Base-by-base conservation (phyloP, 192 early-diverging fungal species). In the Oehlia diaphana region DNA sequence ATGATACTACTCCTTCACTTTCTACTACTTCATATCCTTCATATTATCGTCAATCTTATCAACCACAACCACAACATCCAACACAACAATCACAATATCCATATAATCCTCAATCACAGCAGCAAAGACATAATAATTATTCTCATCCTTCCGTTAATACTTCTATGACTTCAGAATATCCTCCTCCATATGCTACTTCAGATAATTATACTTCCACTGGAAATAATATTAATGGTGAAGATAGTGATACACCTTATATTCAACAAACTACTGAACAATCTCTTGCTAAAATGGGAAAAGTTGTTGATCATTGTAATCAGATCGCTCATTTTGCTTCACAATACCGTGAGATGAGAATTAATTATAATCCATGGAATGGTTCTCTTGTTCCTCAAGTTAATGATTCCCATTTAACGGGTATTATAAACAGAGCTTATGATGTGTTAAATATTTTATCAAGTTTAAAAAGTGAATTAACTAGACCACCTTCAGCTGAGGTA, bases 181-280 rank as follows among this genome's bases (percentile, higher is more conserved):
- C 49, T 13, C 49, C 49, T 50, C 49, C 50, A 53, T 53, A 53
- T 53, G 50, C 50, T 53, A 19, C 14, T 53, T 53, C 50, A 16
- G 19, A 1, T 53, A 4, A 0, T 4, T 58, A 58, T 58, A 58
- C 53, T 19, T 58, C 53, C 1, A 58, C 0, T 6, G 53, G 53
- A 7, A 58, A 58, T 70, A 21, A 70, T 42, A 12, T 37, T n/a
- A 9, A 6, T 42, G 42, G 68, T 14, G 37, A 42, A 35, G 39
- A 70, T 39, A 19, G 8, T 7, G 68, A 70, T 39, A 42, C 68
- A 9, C 39, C 68, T 70, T 70, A 70, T 70, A 21, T 47, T n/a
- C 68, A 53, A 53, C 50, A 69, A 69, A 69, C 68, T 42, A 70
- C 68, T 2, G 68, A 70, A 44, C 68, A 33, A 44, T 39, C 68